Base-by-base conservation (phyloP, 306 rosid species). In the Trifolium fragiferum region DNA sequence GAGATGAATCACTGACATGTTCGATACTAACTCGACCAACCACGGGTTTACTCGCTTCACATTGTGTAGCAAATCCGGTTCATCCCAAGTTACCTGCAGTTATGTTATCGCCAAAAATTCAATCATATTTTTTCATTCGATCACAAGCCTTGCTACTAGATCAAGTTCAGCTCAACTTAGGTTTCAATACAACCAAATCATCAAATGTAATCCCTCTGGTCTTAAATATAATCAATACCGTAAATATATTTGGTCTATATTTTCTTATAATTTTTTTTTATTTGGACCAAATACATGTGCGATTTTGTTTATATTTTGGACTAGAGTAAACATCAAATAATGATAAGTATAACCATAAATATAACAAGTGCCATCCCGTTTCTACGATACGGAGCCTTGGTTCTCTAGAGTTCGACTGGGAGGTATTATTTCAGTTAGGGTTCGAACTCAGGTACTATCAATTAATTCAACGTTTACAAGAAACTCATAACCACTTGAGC, bases 31-130 rank as follows among this genome's bases (percentile, higher is more conserved):
- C 65, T 95, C 99, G 57, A 90, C 85, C 86, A 95, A 78, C 99
- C 99, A 95, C 21, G 99, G 99, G 78, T 88, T 95, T 12, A 95
- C 97, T 1, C 96, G 89, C 93, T 95, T 95, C 90, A 94, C 98
- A 66, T 94, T 90, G 72, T 92, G 95, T n/a, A 94, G 87, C 95
- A 94, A 85, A 81, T 92, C 99, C 35, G 99, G 99, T 43, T 94
- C 99, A 62, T 94, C 99, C 99, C 99, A 94, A 27, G 90, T 82
- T 84, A 94, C 98, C 99, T 94, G 88, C 32, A 38, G 13, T 38
- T 12, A 72, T 49, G 2, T 14, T 32, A 50, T 11, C 12, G 33
- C 44, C 23, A 16, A 73, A 71, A 53, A 30, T 38, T 73, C 37
- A 73, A 86, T 72, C 55, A 51, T 63, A 18, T 25, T 43, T 47